Evolutionary conservation across 176 grass and related monocot species (phyloP).

Genomic region (Carex scoparia): DNA sequence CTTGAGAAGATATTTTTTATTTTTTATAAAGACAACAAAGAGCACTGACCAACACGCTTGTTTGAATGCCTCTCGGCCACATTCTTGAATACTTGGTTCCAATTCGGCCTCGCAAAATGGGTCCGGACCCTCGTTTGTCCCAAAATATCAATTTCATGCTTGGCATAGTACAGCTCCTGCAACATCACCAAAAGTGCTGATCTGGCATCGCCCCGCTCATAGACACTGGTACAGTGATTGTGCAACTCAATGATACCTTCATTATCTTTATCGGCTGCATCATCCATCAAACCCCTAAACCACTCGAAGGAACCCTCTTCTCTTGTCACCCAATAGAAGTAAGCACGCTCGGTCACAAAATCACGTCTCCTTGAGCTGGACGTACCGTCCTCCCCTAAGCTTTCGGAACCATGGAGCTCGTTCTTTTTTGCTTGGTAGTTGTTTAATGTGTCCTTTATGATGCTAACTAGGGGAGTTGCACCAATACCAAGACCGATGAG

Average conservation of each 20-base stretch:
- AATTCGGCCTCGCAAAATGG: constrained; percentile 87
- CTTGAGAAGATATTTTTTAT: not conserved
- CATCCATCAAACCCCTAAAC: constrained; percentile 90
- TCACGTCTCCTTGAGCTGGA: constrained; percentile 26
- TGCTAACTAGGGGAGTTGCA: constrained; percentile 74
- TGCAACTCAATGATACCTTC: constrained; percentile 85
- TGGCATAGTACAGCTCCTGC: constrained; percentile 80
- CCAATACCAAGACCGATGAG: constrained; percentile 95
- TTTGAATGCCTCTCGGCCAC: constrained; percentile 56
- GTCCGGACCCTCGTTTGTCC: constrained; percentile 83
- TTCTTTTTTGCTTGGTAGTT: not conserved
- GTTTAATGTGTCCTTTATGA: not conserved
- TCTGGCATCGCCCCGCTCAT: constrained; percentile 72
- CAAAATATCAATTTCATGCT: constrained; percentile 74
- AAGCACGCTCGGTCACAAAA: constrained; percentile 46
- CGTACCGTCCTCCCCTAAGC: not conserved
- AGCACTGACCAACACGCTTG: constrained; percentile 60
- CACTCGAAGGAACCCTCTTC: constrained; percentile 77
- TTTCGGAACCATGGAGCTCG: not conserved
- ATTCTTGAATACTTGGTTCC: constrained; percentile 64
- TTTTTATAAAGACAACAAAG: not conserved
- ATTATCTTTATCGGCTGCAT: constrained; percentile 83
- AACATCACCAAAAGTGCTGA: constrained; percentile 65
- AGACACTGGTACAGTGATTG: constrained; percentile 82
- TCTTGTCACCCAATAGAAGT: constrained; percentile 93